phyloP scores from a whole-genome alignment of 345 rosid genomes.

The Firmiana major region DNA sequence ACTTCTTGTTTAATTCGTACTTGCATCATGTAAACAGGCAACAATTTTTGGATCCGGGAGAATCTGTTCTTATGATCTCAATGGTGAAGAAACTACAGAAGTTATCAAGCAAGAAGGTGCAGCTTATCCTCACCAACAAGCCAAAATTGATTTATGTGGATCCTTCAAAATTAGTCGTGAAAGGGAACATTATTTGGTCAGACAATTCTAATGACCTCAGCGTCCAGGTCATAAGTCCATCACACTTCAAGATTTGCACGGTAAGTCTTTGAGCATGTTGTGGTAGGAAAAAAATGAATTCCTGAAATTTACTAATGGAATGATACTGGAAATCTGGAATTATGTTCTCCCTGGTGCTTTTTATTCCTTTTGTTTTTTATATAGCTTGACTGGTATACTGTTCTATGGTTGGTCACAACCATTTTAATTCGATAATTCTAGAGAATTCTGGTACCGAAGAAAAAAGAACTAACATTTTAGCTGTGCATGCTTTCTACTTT shows the following conservation, averaged over 20 bases:
- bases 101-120: slow-evolving; percentile 93
- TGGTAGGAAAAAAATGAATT: neutral
- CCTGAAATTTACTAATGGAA: neutral
- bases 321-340: neutral
- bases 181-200: slow-evolving; percentile 86
- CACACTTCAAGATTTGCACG: slow-evolving; percentile 83
- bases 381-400: neutral
- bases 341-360: neutral
- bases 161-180: slow-evolving; percentile 69
- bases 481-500: too few relatives aligned
- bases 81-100: slow-evolving; percentile 91
- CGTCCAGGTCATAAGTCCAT: slow-evolving; percentile 72
- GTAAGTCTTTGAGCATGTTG: slow-evolving; percentile 33
- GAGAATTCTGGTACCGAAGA: neutral
- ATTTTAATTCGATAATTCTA: neutral
- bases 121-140: slow-evolving; percentile 89
- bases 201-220: slow-evolving; percentile 82
- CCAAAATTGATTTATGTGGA: slow-evolving; percentile 85
- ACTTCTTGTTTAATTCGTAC: neutral
- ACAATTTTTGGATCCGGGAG: slow-evolving; percentile 93
- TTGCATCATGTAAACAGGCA: slow-evolving; percentile 51
- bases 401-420: neutral
- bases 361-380: neutral
- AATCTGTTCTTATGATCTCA: slow-evolving; percentile 92
- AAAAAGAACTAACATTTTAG: neutral